phyloP scores from a whole-genome alignment of 2,329 filamentous ascomycete genomes.

The Aspergillus oerlinghausenensis region DNA sequence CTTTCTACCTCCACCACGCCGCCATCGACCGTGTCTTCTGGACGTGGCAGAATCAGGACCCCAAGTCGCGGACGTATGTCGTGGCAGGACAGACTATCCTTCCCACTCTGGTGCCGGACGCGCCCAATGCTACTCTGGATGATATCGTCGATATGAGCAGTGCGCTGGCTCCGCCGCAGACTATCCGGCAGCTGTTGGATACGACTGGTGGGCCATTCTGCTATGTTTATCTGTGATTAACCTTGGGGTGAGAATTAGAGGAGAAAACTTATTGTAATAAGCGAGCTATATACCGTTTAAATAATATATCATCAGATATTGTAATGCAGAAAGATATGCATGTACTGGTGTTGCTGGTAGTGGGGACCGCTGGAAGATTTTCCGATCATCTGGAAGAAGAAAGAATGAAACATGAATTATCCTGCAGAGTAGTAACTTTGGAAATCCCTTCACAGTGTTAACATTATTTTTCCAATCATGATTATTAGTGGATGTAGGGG shows the following conservation, averaged over 20 bases:
- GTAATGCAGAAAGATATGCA: not conserved
- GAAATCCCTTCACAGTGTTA: too few species aligned
- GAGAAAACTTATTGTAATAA: not conserved
- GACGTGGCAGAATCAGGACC: conserved; percentile 43
- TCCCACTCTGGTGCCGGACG: not conserved
- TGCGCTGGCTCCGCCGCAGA: conserved; percentile 9
- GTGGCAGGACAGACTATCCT: conserved; percentile 10
- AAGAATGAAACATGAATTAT: too few species aligned
- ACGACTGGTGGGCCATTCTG: conserved; percentile 22
- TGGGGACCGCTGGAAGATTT: too few species aligned
- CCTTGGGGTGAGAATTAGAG: not conserved
- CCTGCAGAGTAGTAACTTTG: too few species aligned
- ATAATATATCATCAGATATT: not conserved
- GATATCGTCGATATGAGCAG: conserved; percentile 19
- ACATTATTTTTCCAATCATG: too few species aligned
- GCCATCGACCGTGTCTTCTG: conserved; percentile 45
- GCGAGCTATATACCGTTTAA: not conserved
- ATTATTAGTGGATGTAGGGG: too few species aligned
- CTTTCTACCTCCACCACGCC: conserved; percentile 45
- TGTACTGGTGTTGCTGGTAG: not conserved
- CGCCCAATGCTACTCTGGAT: conserved; percentile 21
- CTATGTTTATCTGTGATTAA: conserved; percentile 16
- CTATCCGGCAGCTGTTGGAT: conserved; percentile 16
- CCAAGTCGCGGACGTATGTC: conserved; percentile 1
- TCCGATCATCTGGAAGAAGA: too few species aligned